Conservation (phyloP, 148 eudicot species). For the Arctostaphylos glauca region DNA sequence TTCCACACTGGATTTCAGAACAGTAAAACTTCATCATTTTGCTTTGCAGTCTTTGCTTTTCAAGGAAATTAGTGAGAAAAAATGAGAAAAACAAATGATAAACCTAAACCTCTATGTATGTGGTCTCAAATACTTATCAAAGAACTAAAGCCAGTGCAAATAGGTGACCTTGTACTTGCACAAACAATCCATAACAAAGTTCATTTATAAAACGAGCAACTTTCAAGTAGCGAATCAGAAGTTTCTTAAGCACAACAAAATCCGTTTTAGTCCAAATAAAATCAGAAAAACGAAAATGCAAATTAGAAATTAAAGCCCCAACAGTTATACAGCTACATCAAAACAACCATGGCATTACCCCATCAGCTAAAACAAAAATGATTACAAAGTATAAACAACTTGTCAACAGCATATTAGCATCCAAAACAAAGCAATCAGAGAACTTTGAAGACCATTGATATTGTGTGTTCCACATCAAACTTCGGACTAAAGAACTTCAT, state of each 20-base stretch:
- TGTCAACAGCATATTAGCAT: not conserved
- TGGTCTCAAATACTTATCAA: no score
- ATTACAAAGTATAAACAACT: not conserved
- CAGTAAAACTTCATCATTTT: constrained; percentile 17
- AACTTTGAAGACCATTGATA: constrained; percentile 15
- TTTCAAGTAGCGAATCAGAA: not conserved
- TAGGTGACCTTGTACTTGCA: no score
- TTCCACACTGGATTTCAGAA: constrained; percentile 15
- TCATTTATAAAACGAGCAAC: not conserved
- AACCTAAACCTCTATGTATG: not conserved
- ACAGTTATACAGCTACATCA: no score
- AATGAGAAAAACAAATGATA: not conserved
- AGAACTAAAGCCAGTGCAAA: not conserved
- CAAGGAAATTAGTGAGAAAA: not conserved
- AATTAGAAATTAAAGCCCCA: not conserved
- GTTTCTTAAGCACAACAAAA: not conserved
- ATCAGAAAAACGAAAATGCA: not conserved
- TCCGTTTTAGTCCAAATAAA: not conserved
- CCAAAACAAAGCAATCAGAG: constrained; percentile 18
- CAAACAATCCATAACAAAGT: no score
- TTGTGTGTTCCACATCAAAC: not conserved
- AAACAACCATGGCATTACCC: no score
- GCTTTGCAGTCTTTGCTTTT: not conserved
- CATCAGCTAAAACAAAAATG: not conserved
- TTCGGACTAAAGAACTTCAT: constrained; percentile 17